These are phyloP conservation scores for Funneliformis caledonium DNA, from an alignment of 371 early-diverging fungal species.

Conservation along the genomic window DNA sequence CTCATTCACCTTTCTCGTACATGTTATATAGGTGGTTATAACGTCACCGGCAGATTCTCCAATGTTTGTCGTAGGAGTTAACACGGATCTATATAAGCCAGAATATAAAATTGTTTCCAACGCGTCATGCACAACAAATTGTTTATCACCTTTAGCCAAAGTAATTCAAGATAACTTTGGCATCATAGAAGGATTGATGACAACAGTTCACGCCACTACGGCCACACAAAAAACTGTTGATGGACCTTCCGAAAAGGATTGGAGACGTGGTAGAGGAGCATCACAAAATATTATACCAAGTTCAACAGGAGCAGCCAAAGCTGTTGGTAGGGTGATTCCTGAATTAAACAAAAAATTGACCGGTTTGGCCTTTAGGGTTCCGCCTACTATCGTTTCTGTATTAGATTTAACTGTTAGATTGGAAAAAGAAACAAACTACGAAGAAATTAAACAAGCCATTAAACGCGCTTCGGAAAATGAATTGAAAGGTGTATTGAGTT, in stretches of 20 bases:
- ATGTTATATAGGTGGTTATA: conserved; percentile 92
- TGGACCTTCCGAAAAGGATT: conserved; percentile 97
- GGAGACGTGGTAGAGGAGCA: conserved; percentile 97
- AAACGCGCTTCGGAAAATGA: conserved; percentile 80
- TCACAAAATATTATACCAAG: conserved; percentile 99
- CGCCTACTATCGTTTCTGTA: conserved; percentile 97
- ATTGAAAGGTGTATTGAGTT: conserved; percentile 89
- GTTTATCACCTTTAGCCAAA: conserved; percentile 99
- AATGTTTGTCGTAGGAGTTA: conserved; percentile 94
- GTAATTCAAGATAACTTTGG: conserved; percentile 95
- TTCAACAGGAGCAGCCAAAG: conserved; percentile 99
- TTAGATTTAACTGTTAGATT: conserved; percentile 97
- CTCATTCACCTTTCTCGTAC: too few species aligned
- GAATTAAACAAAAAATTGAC: conserved; percentile 96
- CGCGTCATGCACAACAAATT: conserved; percentile 99
- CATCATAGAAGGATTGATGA: conserved; percentile 90
- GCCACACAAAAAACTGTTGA: conserved; percentile 99
- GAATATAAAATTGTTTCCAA: conserved; percentile 92
- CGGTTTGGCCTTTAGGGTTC: conserved; percentile 99
- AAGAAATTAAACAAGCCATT: conserved; percentile 85
- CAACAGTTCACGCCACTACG: conserved; percentile 98
- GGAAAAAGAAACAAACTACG: conserved; percentile 86
- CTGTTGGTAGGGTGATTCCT: conserved; percentile 98
- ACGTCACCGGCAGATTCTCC: conserved; percentile 94
- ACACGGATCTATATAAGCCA: conserved; percentile 88